Evolutionary conservation across 768 basidiomycete genomes (phyloP).

Genomic region (Lactifluus rugatus): DNA sequence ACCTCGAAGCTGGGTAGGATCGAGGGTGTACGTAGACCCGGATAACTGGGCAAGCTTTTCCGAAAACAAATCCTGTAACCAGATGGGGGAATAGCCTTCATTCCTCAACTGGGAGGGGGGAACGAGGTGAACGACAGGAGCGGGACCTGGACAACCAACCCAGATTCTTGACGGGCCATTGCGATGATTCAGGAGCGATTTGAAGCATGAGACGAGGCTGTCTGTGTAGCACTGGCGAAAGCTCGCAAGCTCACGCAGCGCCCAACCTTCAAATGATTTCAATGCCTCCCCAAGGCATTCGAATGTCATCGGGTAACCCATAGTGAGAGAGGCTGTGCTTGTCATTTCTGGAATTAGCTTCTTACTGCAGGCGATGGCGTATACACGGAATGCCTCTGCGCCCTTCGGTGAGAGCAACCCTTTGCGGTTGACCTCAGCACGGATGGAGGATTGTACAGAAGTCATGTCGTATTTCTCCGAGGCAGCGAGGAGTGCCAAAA

Average conservation of each 20-base stretch:
- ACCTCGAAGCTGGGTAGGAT: not conserved
- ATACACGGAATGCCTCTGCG: not conserved
- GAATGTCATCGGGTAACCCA: not conserved
- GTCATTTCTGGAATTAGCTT: not conserved
- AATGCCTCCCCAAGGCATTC: not conserved
- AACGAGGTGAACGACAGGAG: no score
- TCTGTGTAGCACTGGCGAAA: not conserved
- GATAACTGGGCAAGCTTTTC: not conserved
- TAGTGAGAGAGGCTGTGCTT: not conserved
- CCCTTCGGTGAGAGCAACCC: not conserved
- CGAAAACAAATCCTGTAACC: not conserved
- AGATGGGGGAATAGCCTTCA: not conserved
- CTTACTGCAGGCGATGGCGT: not conserved
- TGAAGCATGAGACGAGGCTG: not conserved
- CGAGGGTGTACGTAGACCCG: not conserved
- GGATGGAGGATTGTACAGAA: not conserved
- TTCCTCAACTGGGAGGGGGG: no score
- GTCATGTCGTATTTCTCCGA: conserved; percentile 5
- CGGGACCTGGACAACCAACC: not conserved
- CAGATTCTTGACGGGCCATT: not conserved
- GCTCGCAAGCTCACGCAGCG: not conserved
- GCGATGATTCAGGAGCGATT: not conserved
- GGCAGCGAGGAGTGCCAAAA: not conserved
- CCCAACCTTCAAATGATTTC: not conserved
- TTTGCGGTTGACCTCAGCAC: not conserved